Base-by-base conservation (phyloP, 768 basidiomycete genomes). In the Kwoniella mangroviensis region DNA sequence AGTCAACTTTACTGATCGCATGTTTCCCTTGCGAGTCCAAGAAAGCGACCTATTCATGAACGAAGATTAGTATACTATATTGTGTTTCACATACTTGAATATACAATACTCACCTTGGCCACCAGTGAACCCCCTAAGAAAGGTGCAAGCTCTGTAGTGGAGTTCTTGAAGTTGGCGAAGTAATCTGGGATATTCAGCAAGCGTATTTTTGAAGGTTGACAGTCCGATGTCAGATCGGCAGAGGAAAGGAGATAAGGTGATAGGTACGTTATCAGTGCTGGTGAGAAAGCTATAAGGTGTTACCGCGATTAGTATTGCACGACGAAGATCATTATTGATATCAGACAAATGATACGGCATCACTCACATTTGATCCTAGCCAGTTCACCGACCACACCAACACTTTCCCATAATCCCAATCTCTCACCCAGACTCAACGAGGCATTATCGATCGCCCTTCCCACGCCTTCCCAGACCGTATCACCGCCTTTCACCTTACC, bases 41-140 rank as follows among this genome's bases (percentile, higher is more conserved):
- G 62, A 83, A 79, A 4, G 79, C 77, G 19, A 76, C 63, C 80
- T 79, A 62, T 19, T 15, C 34, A 34, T 0, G 4, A 34, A 7
- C 34, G 1, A 28, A 28, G 6, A 34, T 34, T 7, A 34, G 34
- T 34, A 34, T n/a, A n/a, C n/a, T n/a, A n/a, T n/a, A n/a, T n/a
- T n/a, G n/a, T n/a, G n/a, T n/a, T n/a, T n/a, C n/a, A n/a, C n/a
- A 61, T 45, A 19, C 34, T 34, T n/a, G 34, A 21, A 19, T 7
- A 61, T 40, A 19, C 19, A 6, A n/a, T 11, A 73, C 77, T 67
- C 56, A 79, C 80, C 66, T 77, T 80, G 52, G 76, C 72, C 12
- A 78, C 76, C 73, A 83, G 72, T 22, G 71, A 80, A 40, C 71
- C 82, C 2, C 82, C 82, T 4, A 83, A 67, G 74, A 83, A 83